Percentiles rank a stretch among this genome's conserved stretches.
Conservation (phyloP, 108 stramenopile species). For the Stephanodiscus minutulus region DNA sequence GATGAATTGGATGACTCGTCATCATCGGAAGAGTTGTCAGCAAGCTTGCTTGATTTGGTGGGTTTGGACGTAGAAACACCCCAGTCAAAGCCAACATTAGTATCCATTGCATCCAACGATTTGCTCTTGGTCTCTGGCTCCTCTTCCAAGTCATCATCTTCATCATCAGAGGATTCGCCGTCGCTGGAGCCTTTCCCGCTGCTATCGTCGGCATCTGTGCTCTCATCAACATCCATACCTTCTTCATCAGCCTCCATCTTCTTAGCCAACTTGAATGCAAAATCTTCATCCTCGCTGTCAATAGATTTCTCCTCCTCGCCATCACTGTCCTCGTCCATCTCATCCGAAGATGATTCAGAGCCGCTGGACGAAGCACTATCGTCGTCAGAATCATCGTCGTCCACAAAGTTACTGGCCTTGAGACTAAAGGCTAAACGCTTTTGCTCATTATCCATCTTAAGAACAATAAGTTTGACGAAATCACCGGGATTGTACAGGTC, state of each 20-base stretch:
- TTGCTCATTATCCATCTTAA: slow-evolving; percentile 79
- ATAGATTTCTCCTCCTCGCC: slow-evolving; percentile 43
- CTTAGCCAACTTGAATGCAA: slow-evolving; percentile 67
- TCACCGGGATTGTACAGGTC: slow-evolving; percentile 91
- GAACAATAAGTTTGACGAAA: slow-evolving; percentile 89
- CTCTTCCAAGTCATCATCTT: slow-evolving; percentile 9
- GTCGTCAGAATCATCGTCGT: slow-evolving; percentile 67
- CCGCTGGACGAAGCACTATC: slow-evolving; percentile 13
- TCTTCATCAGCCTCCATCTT: slow-evolving; percentile 57
- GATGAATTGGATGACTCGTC: slow-evolving; percentile 44
- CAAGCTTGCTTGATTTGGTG: slow-evolving; percentile 15
- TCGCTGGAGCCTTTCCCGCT: slow-evolving; percentile 14
- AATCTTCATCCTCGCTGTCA: slow-evolving; percentile 67
- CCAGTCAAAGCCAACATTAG: slow-evolving; percentile 88
- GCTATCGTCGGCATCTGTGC: slow-evolving; percentile 31
- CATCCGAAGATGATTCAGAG: slow-evolving; percentile 51
- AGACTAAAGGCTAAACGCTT: slow-evolving; percentile 80
- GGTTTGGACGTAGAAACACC: slow-evolving; percentile 29
- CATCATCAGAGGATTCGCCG: slow-evolving; percentile 31
- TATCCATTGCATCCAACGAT: slow-evolving; percentile 55
- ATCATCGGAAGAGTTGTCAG: slow-evolving; percentile 44
- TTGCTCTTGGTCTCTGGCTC: not conserved
- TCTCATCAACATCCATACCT: slow-evolving; percentile 37
- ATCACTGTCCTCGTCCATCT: slow-evolving; percentile 35
- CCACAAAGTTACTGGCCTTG: slow-evolving; percentile 92